Conservation (phyloP, 176 grass and related monocot genomes). For the Musa acuminata region DNA sequence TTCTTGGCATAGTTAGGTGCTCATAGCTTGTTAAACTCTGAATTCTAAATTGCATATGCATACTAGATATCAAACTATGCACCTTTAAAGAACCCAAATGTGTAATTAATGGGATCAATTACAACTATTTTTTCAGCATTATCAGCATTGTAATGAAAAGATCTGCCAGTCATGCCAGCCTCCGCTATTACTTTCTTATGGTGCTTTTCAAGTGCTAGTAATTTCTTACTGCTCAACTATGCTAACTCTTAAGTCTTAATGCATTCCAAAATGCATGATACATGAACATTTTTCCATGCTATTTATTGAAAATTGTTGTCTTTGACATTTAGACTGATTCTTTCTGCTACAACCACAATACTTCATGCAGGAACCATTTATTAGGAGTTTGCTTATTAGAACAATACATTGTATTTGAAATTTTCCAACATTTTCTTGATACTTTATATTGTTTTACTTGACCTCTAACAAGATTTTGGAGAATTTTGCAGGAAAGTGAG, state of each 20-base stretch:
- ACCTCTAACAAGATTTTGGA: not conserved
- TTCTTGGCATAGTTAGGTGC: too few relatives aligned
- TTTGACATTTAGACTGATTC: not conserved
- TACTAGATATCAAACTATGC: too few relatives aligned
- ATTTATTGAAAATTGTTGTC: not conserved
- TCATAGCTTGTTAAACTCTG: too few relatives aligned
- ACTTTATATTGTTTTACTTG: not conserved
- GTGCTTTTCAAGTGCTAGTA: not conserved
- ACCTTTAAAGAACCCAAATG: too few relatives aligned
- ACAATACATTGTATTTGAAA: not conserved
- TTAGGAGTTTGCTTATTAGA: not conserved
- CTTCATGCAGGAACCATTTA: too few relatives aligned
- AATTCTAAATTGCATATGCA: too few relatives aligned
- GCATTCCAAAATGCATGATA: not conserved
- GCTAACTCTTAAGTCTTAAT: not conserved
- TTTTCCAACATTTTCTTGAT: not conserved
- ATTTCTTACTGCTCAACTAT: not conserved
- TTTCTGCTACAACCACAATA: not conserved
- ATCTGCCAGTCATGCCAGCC: too few relatives aligned
- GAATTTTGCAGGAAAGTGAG: conserved; percentile 5
- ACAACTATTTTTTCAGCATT: too few relatives aligned
- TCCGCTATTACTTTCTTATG: not conserved
- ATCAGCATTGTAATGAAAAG: too few relatives aligned
- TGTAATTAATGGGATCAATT: too few relatives aligned
- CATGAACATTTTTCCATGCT: not conserved